phyloP scores from a whole-genome alignment of 306 rosid genomes.

The Ormosia semicastrata region DNA sequence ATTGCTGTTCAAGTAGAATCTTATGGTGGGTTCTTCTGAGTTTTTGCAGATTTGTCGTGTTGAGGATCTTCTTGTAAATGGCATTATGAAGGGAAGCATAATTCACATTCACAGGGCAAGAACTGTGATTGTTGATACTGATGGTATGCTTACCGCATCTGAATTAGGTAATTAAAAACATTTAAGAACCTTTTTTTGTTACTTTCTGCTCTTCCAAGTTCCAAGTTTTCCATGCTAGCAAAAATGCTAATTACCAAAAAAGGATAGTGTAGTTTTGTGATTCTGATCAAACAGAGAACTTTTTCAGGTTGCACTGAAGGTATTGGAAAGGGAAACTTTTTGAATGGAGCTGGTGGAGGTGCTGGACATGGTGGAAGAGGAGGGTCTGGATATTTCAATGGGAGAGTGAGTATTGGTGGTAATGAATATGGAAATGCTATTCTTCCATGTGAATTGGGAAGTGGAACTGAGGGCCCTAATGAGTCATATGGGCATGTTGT shows the following conservation, averaged over 20 bases:
- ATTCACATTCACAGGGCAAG: conserved; percentile 98
- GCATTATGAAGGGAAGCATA: conserved; percentile 83
- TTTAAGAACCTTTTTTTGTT: not conserved
- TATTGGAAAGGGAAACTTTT: conserved; percentile 91
- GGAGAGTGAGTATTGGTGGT: conserved; percentile 80
- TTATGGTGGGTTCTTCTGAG: conserved; percentile 29
- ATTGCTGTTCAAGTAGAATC: conserved; percentile 1
- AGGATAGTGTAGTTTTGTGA: conserved; percentile 7
- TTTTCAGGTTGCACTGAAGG: conserved; percentile 92
- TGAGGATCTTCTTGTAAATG: conserved; percentile 93
- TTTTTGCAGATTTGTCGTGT: conserved; percentile 88
- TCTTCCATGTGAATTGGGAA: conserved; percentile 97
- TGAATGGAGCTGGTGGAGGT: conserved; percentile 98
- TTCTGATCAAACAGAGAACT: conserved; percentile 36
- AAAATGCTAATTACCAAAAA: conserved; percentile 8
- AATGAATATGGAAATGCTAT: conserved; percentile 83
- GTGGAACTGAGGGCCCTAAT: conserved; percentile 88
- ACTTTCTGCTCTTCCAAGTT: conserved; percentile 25
- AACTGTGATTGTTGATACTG: conserved; percentile 69
- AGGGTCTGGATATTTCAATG: conserved; percentile 88
- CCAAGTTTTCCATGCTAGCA: not conserved
- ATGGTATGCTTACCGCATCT: conserved; percentile 77
- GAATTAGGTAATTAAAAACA: conserved; percentile 63
- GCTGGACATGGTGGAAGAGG: conserved; percentile 99
- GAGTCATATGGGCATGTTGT: conserved; percentile 61